Evolutionary conservation across 805 yeast genomes (phyloP).

Genomic region (Candida lessepsii): DNA sequence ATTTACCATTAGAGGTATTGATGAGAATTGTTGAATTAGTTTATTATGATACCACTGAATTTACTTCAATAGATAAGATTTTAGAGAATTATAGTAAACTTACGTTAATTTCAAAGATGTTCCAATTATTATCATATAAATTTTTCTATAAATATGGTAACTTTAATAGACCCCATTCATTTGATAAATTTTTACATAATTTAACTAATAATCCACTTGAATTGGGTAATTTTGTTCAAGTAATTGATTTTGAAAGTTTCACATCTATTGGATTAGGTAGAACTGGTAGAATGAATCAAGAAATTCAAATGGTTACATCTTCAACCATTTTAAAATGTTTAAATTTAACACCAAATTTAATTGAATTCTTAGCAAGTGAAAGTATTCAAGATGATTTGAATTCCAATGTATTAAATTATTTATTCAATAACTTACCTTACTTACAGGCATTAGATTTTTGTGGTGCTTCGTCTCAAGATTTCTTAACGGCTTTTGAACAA

Average conservation of each 20-base stretch:
- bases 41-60: constrained; percentile 48
- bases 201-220: constrained; percentile 53
- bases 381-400: constrained; percentile 82
- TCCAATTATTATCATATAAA: constrained; percentile 56
- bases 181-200: constrained; percentile 65
- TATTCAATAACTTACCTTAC: constrained; percentile 54
- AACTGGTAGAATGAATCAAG: constrained; percentile 85
- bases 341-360: constrained; percentile 58
- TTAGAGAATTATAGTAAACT: constrained; percentile 50
- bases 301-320: constrained; percentile 85
- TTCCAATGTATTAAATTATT: constrained; percentile 48
- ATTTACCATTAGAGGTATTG: constrained; percentile 56
- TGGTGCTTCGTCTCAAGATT: constrained; percentile 71
- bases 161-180: constrained; percentile 78
- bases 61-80: constrained; percentile 51
- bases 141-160: constrained; percentile 65
- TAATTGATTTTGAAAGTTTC: constrained; percentile 83
- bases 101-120: constrained; percentile 54
- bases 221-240: constrained; percentile 62
- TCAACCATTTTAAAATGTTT: constrained; percentile 66
- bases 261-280: constrained; percentile 89
- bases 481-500: constrained; percentile 56
- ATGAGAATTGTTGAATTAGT: constrained; percentile 56
- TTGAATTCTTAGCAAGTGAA: constrained; percentile 81
- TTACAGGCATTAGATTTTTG: constrained; percentile 81